These are phyloP conservation scores for Fusarium foetens DNA, from an alignment of 2,329 filamentous ascomycete species.

Conservation along the genomic window DNA sequence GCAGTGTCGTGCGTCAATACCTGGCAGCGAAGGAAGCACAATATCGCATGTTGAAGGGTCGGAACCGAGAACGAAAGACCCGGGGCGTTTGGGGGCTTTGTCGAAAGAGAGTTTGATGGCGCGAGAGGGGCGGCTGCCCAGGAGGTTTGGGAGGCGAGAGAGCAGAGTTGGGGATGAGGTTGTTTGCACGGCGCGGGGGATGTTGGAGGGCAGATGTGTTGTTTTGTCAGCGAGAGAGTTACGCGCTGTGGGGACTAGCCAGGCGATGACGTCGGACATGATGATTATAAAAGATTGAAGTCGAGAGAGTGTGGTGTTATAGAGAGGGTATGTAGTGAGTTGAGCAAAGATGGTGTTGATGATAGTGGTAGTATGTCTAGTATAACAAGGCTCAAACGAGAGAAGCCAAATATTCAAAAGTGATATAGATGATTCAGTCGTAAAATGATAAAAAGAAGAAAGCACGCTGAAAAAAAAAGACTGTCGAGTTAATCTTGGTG, in stretches of 20 bases:
- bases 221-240: slow-evolving; percentile 49
- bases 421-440: not conserved
- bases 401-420: slow-evolving; percentile 25
- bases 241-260: slow-evolving; percentile 52
- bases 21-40: slow-evolving; percentile 49
- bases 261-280: slow-evolving; percentile 51
- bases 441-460: slow-evolving; percentile 8
- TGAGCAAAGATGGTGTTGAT: slow-evolving; percentile 4
- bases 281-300: not conserved
- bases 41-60: slow-evolving; percentile 52
- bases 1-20: slow-evolving; percentile 52
- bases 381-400: slow-evolving; percentile 39
- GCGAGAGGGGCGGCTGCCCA: slow-evolving; percentile 40
- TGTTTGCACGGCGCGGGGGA: slow-evolving; percentile 41
- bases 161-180: slow-evolving; percentile 41
- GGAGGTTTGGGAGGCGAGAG: slow-evolving; percentile 45
- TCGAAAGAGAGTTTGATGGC: slow-evolving; percentile 53
- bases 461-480: slow-evolving; percentile 32
- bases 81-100: slow-evolving; percentile 47
- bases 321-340: slow-evolving; percentile 23
- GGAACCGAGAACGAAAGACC: slow-evolving; percentile 53
- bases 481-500: not conserved
- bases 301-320: slow-evolving; percentile 8
- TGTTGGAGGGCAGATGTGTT: slow-evolving; percentile 48
- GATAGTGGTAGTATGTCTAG: not conserved